Base-by-base conservation (phyloP, 352 stramenopile species). In the Globisporangium viniferum region DNA sequence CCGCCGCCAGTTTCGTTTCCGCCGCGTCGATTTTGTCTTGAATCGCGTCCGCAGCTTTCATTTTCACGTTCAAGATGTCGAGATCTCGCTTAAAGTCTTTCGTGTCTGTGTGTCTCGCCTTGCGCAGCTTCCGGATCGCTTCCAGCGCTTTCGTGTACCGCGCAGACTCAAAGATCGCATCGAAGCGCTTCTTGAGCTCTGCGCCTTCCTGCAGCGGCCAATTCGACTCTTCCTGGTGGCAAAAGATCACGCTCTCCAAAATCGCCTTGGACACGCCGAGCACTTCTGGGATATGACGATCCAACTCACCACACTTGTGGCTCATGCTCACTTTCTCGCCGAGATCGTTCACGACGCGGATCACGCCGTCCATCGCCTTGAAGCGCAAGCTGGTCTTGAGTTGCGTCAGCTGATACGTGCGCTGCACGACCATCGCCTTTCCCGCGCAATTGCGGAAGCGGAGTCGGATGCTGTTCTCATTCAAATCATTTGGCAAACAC, bases 151-250 rank as follows among this genome's bases (percentile, higher is more conserved):
- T 99, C 8, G 96, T 98, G 77, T 99, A 99, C 22, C 97, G 77
- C 1, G 97, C 97, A 7, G 95, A 98, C 80, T 99, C 98, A 70
- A 99, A 99, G 60, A 99, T 99, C 70, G 99, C 97, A 78, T 99
- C 98, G 73, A 99, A 99, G 35, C 96, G 85, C 74, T 99, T 99
- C 82, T 99, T 99, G 5, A 99, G 78, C 62, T 98, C 95, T 0
- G 92, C 90, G 18, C 97, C 95, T 78, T 99, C 97, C 62, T 88
- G 79, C 54, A 99, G 70, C 15, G 98, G 98, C 98, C 98, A 99
- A 56, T 97, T 99, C 12, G 93, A 97, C 29, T 99, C 96, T 69
- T 98, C 92, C 72, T 99, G 98, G 79, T 99, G 98, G 71, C 97
- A 99, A 80, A 99, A 99, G 33, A 99, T 97, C 22, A 99, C 98